phyloP scores from a whole-genome alignment of 352 stramenopile genomes.

The Phytophthora melonis region DNA sequence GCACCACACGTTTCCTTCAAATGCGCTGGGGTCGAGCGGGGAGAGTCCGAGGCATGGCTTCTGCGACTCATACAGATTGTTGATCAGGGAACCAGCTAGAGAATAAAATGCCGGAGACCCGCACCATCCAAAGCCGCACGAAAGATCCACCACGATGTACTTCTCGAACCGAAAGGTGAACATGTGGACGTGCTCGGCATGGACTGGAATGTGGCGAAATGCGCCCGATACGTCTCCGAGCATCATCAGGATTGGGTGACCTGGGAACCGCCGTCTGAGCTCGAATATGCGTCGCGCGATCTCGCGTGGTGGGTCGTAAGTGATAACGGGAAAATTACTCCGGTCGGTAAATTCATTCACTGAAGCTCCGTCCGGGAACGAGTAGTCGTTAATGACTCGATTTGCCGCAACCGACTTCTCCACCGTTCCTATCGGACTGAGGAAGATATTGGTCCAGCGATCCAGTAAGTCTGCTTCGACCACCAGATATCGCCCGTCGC shows the following conservation, averaged over 20 bases:
- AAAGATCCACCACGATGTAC: not conserved
- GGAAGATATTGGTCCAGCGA: not conserved
- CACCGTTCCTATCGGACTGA: not conserved
- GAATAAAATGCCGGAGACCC: not conserved
- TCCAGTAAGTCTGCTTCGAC: not conserved
- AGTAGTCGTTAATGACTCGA: not conserved
- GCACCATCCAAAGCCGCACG: not conserved
- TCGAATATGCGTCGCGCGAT: not conserved
- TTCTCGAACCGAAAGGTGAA: not conserved
- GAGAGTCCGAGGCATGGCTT: not conserved
- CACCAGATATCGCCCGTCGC: not conserved
- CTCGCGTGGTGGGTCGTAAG: not conserved
- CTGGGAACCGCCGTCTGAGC: not conserved
- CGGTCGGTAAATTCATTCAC: not conserved
- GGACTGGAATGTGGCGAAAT: not conserved
- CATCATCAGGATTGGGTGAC: constrained; percentile 7
- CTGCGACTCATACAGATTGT: not conserved
- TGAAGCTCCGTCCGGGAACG: not conserved
- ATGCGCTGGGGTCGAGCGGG: not conserved
- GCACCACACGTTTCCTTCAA: not conserved
- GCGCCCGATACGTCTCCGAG: not conserved
- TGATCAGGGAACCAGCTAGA: not conserved
- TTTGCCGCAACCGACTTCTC: not conserved
- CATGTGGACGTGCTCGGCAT: not conserved
- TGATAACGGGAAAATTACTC: not conserved